These are phyloP conservation scores for Fereydounia khargensis DNA, from an alignment of 1,284 basidiomycete genomes.

Conservation along the genomic window DNA sequence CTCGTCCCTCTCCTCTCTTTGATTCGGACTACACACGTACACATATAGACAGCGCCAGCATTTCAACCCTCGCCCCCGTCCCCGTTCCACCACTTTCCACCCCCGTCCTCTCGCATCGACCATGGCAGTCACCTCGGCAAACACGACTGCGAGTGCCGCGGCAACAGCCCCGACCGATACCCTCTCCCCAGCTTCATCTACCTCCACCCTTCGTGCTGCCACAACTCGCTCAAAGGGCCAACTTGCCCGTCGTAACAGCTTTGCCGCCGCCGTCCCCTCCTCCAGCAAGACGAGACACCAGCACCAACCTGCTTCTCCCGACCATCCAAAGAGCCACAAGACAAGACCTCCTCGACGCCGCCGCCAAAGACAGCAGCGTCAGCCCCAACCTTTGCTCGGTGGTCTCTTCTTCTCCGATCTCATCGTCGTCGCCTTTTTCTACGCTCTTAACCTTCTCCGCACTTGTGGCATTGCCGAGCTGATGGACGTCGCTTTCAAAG, in stretches of 20 bases:
- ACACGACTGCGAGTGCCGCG: no score
- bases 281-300: slow-evolving; percentile 1
- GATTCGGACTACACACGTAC: no score
- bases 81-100: no score
- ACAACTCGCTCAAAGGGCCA: slow-evolving; percentile 27
- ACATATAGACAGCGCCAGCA: no score
- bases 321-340: not conserved
- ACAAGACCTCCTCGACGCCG: not conserved
- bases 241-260: slow-evolving; percentile 19
- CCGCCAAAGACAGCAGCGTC: not conserved
- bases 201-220: slow-evolving; percentile 14
- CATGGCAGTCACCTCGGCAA: no score
- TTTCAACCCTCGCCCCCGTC: no score
- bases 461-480: slow-evolving; percentile 50
- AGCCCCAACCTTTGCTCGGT: slow-evolving; percentile 31
- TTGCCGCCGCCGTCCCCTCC: slow-evolving; percentile 19
- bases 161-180: slow-evolving; percentile 11
- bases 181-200: slow-evolving; percentile 29
- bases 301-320: not conserved
- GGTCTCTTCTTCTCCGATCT: slow-evolving; percentile 52
- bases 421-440: slow-evolving; percentile 45
- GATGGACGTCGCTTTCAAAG: slow-evolving; percentile 43
- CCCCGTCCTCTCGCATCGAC: no score
- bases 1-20: no score
- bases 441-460: slow-evolving; percentile 42